These are phyloP conservation scores for Umbellularia californica DNA, from an alignment of 164 flowering plant species.

Conservation along the genomic window DNA sequence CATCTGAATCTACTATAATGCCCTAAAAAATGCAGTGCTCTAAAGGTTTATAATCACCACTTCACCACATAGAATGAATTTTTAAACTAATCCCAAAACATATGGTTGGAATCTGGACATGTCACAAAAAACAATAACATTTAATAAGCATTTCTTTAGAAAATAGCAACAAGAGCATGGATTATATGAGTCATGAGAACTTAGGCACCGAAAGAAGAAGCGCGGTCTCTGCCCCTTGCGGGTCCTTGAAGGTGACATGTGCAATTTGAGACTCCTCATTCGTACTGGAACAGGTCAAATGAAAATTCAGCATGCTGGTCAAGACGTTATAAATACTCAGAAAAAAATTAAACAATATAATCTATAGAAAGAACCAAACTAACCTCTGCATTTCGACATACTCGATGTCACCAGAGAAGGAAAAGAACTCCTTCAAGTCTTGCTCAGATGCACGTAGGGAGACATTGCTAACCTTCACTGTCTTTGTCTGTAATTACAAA, in stretches of 20 bases:
- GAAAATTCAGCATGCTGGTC: too few relatives aligned
- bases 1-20: too few relatives aligned
- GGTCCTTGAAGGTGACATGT: conserved; percentile 70
- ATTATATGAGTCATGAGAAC: conserved; percentile 7
- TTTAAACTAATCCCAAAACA: not conserved
- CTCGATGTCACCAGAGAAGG: conserved; percentile 41
- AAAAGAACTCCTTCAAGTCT: conserved; percentile 31
- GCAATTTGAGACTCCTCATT: conserved; percentile 70
- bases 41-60: too few relatives aligned
- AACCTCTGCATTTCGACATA: conserved; percentile 39
- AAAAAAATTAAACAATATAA: too few relatives aligned
- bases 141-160: not conserved
- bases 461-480: conserved; percentile 18
- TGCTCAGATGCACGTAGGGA: conserved; percentile 19
- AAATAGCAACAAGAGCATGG: not conserved
- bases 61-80: too few relatives aligned
- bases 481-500: conserved; percentile 6
- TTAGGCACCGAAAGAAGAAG: conserved; percentile 62
- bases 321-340: too few relatives aligned
- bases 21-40: too few relatives aligned
- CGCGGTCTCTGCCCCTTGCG: conserved; percentile 80
- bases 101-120: not conserved
- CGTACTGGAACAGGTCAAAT: conserved; percentile 32
- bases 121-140: not conserved
- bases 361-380: not conserved